Percentiles rank a stretch among this genome's conserved stretches.
These are phyloP conservation scores for Aspergillus sp. DNA, from an alignment of 2,329 filamentous ascomycete species.

Conservation along the genomic window DNA sequence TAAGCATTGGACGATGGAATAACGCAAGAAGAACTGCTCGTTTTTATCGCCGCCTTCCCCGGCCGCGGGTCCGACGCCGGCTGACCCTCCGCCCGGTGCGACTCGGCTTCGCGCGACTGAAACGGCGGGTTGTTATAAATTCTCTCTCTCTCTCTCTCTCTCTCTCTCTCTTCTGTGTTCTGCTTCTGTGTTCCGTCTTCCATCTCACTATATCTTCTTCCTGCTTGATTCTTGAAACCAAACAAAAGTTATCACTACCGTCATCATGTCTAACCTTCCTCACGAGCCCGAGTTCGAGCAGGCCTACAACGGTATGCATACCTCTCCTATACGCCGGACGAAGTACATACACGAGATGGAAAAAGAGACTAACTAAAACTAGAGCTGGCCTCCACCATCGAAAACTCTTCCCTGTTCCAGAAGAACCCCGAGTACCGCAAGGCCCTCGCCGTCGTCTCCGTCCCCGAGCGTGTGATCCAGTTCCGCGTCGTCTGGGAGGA, in stretches of 20 bases:
- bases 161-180: conserved; percentile 8
- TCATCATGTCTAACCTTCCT: conserved; percentile 71
- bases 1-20: background rate
- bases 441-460: conserved; percentile 75
- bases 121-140: background rate
- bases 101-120: conserved; percentile 2
- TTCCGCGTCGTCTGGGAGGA: conserved; percentile 98
- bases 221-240: background rate
- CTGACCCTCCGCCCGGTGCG: conserved; percentile 3
- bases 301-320: conserved; percentile 75
- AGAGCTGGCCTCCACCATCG: conserved; percentile 93
- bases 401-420: conserved; percentile 85
- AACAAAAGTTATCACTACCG: background rate
- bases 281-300: conserved; percentile 96
- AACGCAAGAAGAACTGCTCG: background rate
- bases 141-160: conserved; percentile 8
- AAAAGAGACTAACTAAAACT: conserved; percentile 9
- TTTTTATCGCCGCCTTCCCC: background rate
- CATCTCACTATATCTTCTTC: background rate
- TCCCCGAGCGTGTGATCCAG: conserved; percentile 92
- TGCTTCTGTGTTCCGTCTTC: conserved; percentile 3
- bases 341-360: too few species aligned
- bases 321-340: background rate
- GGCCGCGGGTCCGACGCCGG: conserved; percentile 26
- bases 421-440: conserved; percentile 92